Conservation (phyloP, 1,139 yeast species). For the Nakaseomyces sp. region DNA sequence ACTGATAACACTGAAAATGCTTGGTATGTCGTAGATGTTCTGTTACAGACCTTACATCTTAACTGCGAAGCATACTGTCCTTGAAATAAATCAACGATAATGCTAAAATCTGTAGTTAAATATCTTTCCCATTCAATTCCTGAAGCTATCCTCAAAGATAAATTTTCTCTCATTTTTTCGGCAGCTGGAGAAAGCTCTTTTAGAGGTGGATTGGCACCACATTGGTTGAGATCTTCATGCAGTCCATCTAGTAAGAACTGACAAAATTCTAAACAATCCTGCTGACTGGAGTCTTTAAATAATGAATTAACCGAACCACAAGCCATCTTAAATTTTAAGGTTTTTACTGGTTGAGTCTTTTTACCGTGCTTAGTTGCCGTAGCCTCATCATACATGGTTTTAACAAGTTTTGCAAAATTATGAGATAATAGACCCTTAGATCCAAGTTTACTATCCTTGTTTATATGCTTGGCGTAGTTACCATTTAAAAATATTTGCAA, state of each 20-base stretch:
- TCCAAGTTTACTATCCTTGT: slow-evolving; percentile 64
- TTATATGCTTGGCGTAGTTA: slow-evolving; percentile 59
- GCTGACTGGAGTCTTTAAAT: slow-evolving; percentile 75
- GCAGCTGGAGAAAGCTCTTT: slow-evolving; percentile 64
- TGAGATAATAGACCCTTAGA: slow-evolving; percentile 74
- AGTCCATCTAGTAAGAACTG: slow-evolving; percentile 75
- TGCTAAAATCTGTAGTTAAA: slow-evolving; percentile 73
- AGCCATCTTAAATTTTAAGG: slow-evolving; percentile 52
- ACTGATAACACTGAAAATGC: slow-evolving; percentile 68
- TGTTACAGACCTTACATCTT: slow-evolving; percentile 63
- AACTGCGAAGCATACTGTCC: slow-evolving; percentile 83
- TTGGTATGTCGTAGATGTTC: slow-evolving; percentile 81
- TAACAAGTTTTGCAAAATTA: slow-evolving; percentile 57
- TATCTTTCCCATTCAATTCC: slow-evolving; percentile 94
- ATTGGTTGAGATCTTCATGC: slow-evolving; percentile 80
- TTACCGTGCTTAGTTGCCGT: slow-evolving; percentile 7
- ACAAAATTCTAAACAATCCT: slow-evolving; percentile 87
- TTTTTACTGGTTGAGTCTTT: slow-evolving; percentile 40
- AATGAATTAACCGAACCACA: slow-evolving; percentile 63
- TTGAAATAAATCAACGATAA: slow-evolving; percentile 77
- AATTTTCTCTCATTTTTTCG: slow-evolving; percentile 61
- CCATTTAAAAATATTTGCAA: slow-evolving; percentile 41
- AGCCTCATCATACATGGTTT: slow-evolving; percentile 41
- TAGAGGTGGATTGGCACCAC: slow-evolving; percentile 45
- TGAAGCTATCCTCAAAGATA: slow-evolving; percentile 78